Conservation (phyloP, 257 asterid species). For the Verbena officinalis region DNA sequence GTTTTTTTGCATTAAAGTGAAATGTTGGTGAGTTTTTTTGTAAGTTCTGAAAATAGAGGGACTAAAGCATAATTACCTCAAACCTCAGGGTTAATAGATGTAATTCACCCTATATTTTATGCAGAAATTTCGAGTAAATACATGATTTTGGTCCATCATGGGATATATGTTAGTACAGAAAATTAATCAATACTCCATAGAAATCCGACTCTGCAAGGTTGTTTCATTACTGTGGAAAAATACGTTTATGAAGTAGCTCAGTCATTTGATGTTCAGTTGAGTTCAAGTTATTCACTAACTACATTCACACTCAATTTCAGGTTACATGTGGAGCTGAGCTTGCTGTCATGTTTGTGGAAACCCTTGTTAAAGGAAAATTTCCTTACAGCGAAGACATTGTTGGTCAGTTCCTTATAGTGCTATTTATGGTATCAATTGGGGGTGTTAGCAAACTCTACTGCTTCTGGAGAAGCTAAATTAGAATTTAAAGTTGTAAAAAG, state of each 20-base stretch:
- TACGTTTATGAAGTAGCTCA: constrained; percentile 1
- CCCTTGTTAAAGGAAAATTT: constrained; percentile 81
- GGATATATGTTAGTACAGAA: not conserved
- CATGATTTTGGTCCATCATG: constrained; percentile 20
- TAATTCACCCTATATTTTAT: too few species aligned
- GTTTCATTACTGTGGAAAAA: constrained; percentile 12
- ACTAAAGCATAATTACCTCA: too few species aligned
- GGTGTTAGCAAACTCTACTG: too few species aligned
- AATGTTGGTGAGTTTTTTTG: too few species aligned
- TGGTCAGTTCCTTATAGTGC: constrained; percentile 65
- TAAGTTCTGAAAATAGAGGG: too few species aligned
- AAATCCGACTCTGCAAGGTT: constrained; percentile 14
- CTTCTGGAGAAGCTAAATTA: too few species aligned
- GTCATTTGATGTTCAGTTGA: constrained; percentile 13
- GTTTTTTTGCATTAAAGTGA: too few species aligned
- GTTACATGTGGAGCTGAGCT: constrained; percentile 97
- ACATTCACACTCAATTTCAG: constrained; percentile 41
- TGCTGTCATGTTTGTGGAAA: constrained; percentile 80
- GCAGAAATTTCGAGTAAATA: too few species aligned
- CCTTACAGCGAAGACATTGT: constrained; percentile 66
- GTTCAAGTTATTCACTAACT: constrained; percentile 11
- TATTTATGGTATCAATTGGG: too few species aligned
- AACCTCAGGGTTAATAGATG: too few species aligned
- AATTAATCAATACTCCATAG: constrained; percentile 5
- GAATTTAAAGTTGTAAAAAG: too few species aligned